Base-by-base conservation (phyloP, 352 stramenopile genomes). In the Pythium utonaiense region DNA sequence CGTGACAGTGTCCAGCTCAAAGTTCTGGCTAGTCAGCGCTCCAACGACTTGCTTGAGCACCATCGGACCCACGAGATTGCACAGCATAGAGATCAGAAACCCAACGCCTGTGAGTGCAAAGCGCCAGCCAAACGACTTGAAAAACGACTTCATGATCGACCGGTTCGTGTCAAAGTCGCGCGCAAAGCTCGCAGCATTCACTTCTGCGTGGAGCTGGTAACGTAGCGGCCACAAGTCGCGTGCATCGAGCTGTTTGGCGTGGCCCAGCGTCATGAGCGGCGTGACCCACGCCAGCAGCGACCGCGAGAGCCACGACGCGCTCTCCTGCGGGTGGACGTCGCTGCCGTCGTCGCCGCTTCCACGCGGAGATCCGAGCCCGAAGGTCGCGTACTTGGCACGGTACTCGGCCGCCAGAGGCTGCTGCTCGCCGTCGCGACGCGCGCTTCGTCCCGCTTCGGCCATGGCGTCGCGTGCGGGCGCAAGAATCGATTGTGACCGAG, bases 221-320 rank as follows among this genome's bases (percentile, higher is more conserved):
- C 62, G 67, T 6, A 86, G 65, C 14, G 70, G 63, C 76, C 72
- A 86, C 14, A 80, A 56, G 48, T 89, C 79, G 22, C 69, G 50
- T 9, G 48, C 54, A 36, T 75, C 53, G 17, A 88, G 70, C 31
- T 86, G 73, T 27, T 80, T 82, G 13, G 57, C 50, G 49, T 80
- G 73, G 1, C 71, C 75, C 31, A 83, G 54, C 27, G 51, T 17
- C 62, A 89, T 66, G 38, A 88, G 66, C 25, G 77, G 71, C 45
- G 67, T 64, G 44, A 78, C 77, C 77, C 80, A 89, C n/a, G 57
- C 34, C 38, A 88, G 66, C 19, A 85, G 62, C 17, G 73, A 17
- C 14, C 66, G 67, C 19, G 79, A 87, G 3, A 64, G 48, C 25
- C 55, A 75, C 25, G 58, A 66, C 0, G 74, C 66, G 4, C 28